Base-by-base conservation (phyloP, 2,329 filamentous ascomycete genomes). In the Cladosporium sphaerospermum region DNA sequence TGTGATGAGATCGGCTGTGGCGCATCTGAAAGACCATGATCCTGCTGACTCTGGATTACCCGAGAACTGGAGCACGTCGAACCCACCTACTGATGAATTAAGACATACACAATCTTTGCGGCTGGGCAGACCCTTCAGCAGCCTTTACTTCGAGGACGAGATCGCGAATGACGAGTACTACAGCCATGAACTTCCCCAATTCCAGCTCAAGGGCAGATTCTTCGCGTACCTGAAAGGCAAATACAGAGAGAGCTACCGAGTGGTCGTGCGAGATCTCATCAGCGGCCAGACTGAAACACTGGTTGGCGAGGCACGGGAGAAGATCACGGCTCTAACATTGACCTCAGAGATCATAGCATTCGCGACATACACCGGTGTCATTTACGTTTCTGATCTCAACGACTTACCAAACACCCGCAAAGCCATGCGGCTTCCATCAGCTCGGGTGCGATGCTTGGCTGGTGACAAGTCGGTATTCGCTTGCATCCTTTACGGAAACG, bases 191-290 rank as follows among this genome's bases (percentile, higher is more conserved):
- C 41, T 23, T 10, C 9, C 9, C n/a, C 9, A 40, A 4, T 52
- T 48, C 40, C 45, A 31, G 9, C 54, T 59, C 2, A 56, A 56
- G 33, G 54, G 57, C 11, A 52, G 45, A 31, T 36, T 41, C 23
- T 32, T 61, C 10, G 60, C 60, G 3, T 60, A 59, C 36, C 18
- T 60, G 8, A 48, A 37, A 11, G 48, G 54, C 31, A 52, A 41
- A 31, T 11, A 42, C 18, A 13, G 9, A 31, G 23, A 23, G 8
- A 39, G 54, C 23, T 48, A 54, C 13, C 41, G 18, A 2, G 47
- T 62, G 13, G 42, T 59, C 6, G 33, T 62, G 9, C 57, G 42
- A 9, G 43, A 62, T n/a, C 52, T 62, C 13, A 9, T 54, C 11
- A 39, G 43, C 9, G 45, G 48, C 9, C 9, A 31, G 11, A 10